Evolutionary conservation across 768 basidiomycete species (phyloP).

Genomic region (Cubamyces sp.): DNA sequence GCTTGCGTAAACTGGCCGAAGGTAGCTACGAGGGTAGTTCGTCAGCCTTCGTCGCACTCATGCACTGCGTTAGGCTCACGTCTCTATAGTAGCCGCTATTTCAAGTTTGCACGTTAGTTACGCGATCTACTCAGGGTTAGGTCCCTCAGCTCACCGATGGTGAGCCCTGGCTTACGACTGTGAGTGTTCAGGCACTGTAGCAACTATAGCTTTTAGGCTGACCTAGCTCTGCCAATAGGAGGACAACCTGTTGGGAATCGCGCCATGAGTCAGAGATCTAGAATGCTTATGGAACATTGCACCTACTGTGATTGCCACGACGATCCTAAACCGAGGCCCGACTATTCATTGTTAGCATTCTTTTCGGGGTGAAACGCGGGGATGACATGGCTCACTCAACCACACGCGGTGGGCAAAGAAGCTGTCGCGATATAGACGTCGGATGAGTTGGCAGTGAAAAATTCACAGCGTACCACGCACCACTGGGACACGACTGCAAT

Average conservation of each 20-base stretch:
- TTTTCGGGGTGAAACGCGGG: too few relatives aligned
- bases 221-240: background rate
- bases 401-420: conserved; percentile 2
- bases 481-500: background rate
- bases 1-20: background rate
- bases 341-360: background rate
- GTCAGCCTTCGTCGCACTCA: too few relatives aligned
- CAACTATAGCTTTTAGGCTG: background rate
- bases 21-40: background rate
- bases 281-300: too few relatives aligned
- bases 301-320: background rate
- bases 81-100: background rate
- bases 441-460: too few relatives aligned
- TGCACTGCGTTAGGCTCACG: background rate
- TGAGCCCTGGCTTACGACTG: background rate
- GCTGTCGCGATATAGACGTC: background rate
- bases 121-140: too few relatives aligned
- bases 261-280: too few relatives aligned
- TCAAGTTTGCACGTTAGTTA: too few relatives aligned
- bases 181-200: background rate
- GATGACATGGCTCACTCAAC: background rate
- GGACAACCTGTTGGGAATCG: background rate
- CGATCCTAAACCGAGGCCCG: background rate
- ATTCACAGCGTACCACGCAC: too few relatives aligned
- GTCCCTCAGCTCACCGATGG: background rate